Percentiles rank a stretch among this genome's conserved stretches.
These are phyloP conservation scores for Crithidia fasciculata DNA, from an alignment of 208 protist genomes.

Conservation along the genomic window DNA sequence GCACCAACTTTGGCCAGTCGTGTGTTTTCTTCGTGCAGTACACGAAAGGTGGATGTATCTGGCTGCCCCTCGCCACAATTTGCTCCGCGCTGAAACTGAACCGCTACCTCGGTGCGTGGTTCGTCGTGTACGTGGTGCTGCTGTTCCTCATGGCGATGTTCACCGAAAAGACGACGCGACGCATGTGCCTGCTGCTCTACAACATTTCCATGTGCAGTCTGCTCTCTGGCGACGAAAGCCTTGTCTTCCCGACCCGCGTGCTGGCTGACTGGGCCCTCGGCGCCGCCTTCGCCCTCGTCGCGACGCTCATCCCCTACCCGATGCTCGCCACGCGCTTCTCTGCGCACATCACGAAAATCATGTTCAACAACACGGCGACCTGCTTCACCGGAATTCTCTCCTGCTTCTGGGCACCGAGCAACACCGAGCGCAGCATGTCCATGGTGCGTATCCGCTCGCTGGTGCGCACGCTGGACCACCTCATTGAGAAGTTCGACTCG, in stretches of 20 bases:
- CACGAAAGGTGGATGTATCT: conserved; percentile 60
- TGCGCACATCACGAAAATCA: conserved; percentile 28
- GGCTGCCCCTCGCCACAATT: conserved; percentile 64
- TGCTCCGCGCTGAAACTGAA: conserved; percentile 55
- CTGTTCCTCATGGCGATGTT: conserved; percentile 71
- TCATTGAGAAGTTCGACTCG: conserved; percentile 57
- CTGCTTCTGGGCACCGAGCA: conserved; percentile 75
- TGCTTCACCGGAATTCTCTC: conserved; percentile 64
- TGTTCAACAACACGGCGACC: conserved; percentile 56
- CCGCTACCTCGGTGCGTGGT: conserved; percentile 47
- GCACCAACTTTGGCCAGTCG: conserved; percentile 58
- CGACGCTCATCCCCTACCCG: conserved; percentile 72
- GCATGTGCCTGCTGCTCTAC: conserved; percentile 67
- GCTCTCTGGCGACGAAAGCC: conserved; percentile 36
- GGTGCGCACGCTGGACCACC: conserved; percentile 53
- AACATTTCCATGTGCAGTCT: conserved; percentile 68
- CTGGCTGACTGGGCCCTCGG: conserved; percentile 67
- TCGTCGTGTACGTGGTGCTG: conserved; percentile 68
- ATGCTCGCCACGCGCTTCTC: conserved; percentile 54
- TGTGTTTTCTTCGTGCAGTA: conserved; percentile 61
- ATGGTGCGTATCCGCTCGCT: conserved; percentile 78
- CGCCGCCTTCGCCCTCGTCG: conserved; percentile 54
- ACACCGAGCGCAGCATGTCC: conserved; percentile 73
- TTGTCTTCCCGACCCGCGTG: conserved; percentile 46
- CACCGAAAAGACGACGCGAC: conserved; percentile 54